These are phyloP conservation scores for Podospora bellae-mahoneyi DNA, from an alignment of 495 filamentous ascomycete species.

Conservation along the genomic window DNA sequence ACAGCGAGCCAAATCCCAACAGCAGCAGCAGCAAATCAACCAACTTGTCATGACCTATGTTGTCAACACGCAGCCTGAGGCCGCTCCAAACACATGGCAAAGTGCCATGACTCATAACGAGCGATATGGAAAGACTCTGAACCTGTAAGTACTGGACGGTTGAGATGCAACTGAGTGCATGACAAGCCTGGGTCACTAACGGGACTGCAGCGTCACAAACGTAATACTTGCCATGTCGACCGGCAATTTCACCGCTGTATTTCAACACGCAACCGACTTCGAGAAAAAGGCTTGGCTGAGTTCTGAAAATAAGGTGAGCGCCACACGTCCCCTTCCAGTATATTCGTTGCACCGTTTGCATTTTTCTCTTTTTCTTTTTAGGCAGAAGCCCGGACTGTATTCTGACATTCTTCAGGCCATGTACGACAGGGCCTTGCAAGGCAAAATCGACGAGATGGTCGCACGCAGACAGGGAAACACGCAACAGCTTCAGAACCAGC, in stretches of 20 bases:
- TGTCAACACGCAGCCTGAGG: not conserved
- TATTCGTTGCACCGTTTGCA: not conserved
- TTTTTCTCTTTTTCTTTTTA: not conserved
- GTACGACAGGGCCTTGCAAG: conserved; percentile 37
- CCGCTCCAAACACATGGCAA: conserved; percentile 36
- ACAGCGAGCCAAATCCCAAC: no score
- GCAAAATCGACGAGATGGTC: conserved; percentile 35
- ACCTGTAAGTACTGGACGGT: conserved; percentile 30
- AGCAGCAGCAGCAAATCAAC: conserved; percentile 8
- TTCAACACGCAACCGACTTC: conserved; percentile 33
- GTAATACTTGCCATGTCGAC: conserved; percentile 39
- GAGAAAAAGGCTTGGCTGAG: conserved; percentile 44
- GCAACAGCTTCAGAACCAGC: conserved; percentile 38
- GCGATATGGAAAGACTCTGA: conserved; percentile 35
- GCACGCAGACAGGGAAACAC: conserved; percentile 43
- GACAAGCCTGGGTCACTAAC: not conserved
- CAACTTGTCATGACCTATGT: conserved; percentile 6
- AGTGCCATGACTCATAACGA: conserved; percentile 26
- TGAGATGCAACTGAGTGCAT: not conserved
- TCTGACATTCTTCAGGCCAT: conserved; percentile 29
- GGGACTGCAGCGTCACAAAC: conserved; percentile 38
- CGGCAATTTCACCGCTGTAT: conserved; percentile 32
- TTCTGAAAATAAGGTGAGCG: conserved; percentile 43
- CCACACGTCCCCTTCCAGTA: not conserved
- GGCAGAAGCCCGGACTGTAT: conserved; percentile 15